Percentiles rank a stretch among this genome's conserved stretches.
phyloP scores from a whole-genome alignment of 805 yeast species.

The Barnettozyma sucrosica region DNA sequence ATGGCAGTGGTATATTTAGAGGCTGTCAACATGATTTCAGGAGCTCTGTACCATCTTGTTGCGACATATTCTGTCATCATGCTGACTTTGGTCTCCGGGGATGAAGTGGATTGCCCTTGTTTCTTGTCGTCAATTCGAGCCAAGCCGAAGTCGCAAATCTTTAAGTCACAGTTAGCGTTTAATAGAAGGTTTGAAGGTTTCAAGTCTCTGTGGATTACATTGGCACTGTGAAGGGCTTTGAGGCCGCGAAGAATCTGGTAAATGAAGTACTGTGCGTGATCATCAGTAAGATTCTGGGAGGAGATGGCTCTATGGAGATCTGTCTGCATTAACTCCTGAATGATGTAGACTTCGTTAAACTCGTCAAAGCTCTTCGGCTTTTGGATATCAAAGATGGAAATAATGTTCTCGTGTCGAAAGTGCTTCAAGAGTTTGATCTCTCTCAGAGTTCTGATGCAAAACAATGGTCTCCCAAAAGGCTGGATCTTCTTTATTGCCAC shows the following conservation, averaged over 20 bases:
- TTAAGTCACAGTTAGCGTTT: slow-evolving; percentile 89
- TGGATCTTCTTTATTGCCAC: slow-evolving; percentile 96
- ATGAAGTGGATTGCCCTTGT: slow-evolving; percentile 34
- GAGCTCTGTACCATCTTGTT: slow-evolving; percentile 96
- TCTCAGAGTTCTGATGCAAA: slow-evolving; percentile 81
- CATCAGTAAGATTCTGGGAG: slow-evolving; percentile 80
- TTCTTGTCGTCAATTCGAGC: slow-evolving; percentile 44
- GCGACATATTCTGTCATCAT: slow-evolving; percentile 97
- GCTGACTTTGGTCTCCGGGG: slow-evolving; percentile 58
- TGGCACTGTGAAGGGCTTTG: slow-evolving; percentile 89
- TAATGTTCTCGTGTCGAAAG: slow-evolving; percentile 91
- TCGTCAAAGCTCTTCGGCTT: slow-evolving; percentile 69
- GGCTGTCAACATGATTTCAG: slow-evolving; percentile 93
- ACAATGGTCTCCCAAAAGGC: slow-evolving; percentile 86
- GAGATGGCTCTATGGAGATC: slow-evolving; percentile 77
- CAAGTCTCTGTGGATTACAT: slow-evolving; percentile 87
- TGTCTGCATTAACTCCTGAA: slow-evolving; percentile 85
- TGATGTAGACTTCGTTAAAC: slow-evolving; percentile 82
- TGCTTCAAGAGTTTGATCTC: slow-evolving; percentile 85
- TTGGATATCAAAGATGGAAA: slow-evolving; percentile 84
- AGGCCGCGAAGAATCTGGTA: slow-evolving; percentile 89
- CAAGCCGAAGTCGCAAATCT: slow-evolving; percentile 90
- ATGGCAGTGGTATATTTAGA: slow-evolving; percentile 92
- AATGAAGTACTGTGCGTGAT: slow-evolving; percentile 88
- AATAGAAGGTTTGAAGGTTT: slow-evolving; percentile 84